Percentiles rank a stretch among this genome's conserved stretches.
Conservation (phyloP, 129 eudicot genomes). For the Saposhnikovia divaricata region DNA sequence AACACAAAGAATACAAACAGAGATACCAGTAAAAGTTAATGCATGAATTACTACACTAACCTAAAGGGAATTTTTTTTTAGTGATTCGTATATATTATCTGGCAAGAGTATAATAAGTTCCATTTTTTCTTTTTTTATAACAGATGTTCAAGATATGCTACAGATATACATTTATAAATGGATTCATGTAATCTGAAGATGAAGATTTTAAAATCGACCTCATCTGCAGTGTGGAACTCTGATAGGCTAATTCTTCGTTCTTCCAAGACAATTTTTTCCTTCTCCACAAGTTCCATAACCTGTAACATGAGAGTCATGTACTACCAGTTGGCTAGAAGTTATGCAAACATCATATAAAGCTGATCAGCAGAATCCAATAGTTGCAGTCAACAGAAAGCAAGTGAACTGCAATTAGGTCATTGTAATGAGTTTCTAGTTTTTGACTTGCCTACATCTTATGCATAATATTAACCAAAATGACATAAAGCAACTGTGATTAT, state of each 20-base stretch:
- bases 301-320: slow-evolving; percentile 20
- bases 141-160: background rate
- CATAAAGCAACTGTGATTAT: background rate
- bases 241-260: slow-evolving; percentile 82
- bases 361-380: background rate
- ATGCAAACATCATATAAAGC: background rate
- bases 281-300: slow-evolving; percentile 88
- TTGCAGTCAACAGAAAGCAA: background rate
- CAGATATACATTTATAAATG: background rate
- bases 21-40: background rate
- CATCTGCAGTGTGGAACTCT: slow-evolving; percentile 86
- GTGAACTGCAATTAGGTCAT: background rate
- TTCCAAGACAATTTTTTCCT: slow-evolving; percentile 56
- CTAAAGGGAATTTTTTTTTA: background rate
- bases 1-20: background rate
- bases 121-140: too few relatives aligned
- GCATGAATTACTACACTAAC: background rate
- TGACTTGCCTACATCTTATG: background rate
- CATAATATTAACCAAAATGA: background rate
- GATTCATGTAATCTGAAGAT: background rate
- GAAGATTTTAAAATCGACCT: slow-evolving; percentile 26
- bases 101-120: background rate
- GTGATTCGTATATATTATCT: background rate
- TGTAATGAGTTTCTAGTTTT: background rate
- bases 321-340: background rate